These are phyloP conservation scores for Diaporthe humulicola DNA, from an alignment of 2,329 filamentous ascomycete species.

Conservation along the genomic window DNA sequence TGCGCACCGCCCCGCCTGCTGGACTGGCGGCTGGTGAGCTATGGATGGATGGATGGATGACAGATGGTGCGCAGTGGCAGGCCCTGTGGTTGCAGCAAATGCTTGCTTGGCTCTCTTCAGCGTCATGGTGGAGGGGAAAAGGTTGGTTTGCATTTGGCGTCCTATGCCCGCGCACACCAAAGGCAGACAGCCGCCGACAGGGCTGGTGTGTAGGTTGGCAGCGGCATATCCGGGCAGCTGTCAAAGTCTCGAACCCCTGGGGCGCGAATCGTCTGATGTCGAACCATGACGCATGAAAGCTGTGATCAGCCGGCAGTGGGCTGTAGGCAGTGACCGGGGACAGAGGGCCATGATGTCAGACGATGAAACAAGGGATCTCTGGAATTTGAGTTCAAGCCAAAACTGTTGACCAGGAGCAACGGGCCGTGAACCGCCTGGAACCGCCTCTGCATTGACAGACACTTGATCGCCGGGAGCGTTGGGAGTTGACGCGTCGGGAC, in stretches of 20 bases:
- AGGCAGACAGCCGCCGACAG: background rate
- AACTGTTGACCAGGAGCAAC: constrained; percentile 1
- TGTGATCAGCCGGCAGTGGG: constrained; percentile 25
- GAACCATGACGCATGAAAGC: constrained; percentile 7
- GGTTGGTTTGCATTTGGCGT: background rate
- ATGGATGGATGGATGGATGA: constrained; percentile 7
- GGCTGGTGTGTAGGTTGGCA: background rate
- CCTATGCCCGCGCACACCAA: background rate
- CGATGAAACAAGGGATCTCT: background rate
- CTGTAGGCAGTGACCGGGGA: background rate
- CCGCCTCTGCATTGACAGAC: constrained; percentile 7
- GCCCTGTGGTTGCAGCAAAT: background rate
- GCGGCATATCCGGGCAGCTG: constrained; percentile 21
- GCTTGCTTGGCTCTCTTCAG: background rate
- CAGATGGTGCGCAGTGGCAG: constrained; percentile 11
- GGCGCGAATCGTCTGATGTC: constrained; percentile 27
- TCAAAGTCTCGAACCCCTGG: constrained; percentile 11
- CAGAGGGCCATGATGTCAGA: constrained; percentile 14
- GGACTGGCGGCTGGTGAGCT: background rate
- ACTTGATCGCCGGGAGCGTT: background rate
- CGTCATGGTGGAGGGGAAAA: background rate
- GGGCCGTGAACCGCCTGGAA: constrained; percentile 26
- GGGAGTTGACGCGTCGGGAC: background rate
- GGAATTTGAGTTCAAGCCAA: constrained; percentile 24
- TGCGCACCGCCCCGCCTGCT: background rate